Evolutionary conservation across 2,329 filamentous ascomycete genomes (phyloP), one percentile per base, ranked within the genome.

Genomic region (Botryotinia globosa): DNA sequence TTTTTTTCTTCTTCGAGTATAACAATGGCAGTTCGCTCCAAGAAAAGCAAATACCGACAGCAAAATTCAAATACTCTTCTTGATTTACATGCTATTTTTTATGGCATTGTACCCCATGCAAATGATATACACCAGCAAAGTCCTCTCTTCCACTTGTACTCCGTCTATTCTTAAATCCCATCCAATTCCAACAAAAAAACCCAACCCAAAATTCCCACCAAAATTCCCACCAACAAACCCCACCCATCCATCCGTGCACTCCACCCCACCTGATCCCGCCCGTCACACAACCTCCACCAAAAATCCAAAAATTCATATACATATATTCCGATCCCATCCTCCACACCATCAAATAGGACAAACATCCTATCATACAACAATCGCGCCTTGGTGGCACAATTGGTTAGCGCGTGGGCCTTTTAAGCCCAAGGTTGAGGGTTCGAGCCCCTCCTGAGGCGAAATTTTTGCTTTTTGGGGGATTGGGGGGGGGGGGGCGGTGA

Each of bases 321-420:
- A 18, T 7, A 10, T 6, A 3, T 8, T 0, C 2, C 20, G 20
- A 54, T 25, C 1, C 2, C 25, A 0, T 3, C 0, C 6, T 25
- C 10, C 6, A 14, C 16, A 12, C 20, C 45, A 64, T 32, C 69
- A 48, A 71, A 71, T 12, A 25, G 32, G 22, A 34, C 63, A 66
- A 66, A 66, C 63, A 65, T 37, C 25, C 16, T n/a, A n/a, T n/a
- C 1, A 8, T 3, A n/a, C 10, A 32, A 5, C 37, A 16, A 14
- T 14, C 10, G 39, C 34, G 59, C 69, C 69, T 37, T 37, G 61
- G 45, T 71, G 62, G 69, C 69, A 66, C 69, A 71, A 71, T 70
- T 71, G 69, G 69, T 66, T 71, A 71, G 69, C 61, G 69, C 69
- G 69, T 71, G 69, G 48, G 69, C 61, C 69, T 71, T 71, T 71